phyloP scores from a whole-genome alignment of 2,329 filamentous ascomycete genomes.

The Kalmusia sp. region DNA sequence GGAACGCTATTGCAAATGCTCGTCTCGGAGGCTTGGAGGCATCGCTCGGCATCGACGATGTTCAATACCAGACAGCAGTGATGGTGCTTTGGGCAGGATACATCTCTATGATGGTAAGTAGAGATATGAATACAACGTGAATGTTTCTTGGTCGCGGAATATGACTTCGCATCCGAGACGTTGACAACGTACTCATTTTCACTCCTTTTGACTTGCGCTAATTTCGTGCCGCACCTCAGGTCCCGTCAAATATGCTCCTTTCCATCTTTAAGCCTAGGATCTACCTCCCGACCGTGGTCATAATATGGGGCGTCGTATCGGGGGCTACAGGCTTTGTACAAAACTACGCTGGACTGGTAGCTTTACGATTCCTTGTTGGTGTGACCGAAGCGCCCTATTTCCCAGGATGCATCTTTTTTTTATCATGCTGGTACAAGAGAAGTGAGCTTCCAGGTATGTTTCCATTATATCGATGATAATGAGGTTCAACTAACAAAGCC shows the following conservation, averaged over 20 bases:
- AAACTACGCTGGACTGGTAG: slow-evolving; percentile 51
- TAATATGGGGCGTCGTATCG: slow-evolving; percentile 51
- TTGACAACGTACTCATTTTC: too few relatives aligned
- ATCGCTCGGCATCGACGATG: slow-evolving; percentile 24
- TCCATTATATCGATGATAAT: too few relatives aligned
- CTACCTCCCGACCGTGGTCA: slow-evolving; percentile 60
- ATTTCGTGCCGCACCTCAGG: too few relatives aligned
- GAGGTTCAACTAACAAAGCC: too few relatives aligned
- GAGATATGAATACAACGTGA: background rate
- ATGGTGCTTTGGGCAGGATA: slow-evolving; percentile 67
- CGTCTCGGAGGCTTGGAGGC: slow-evolving; percentile 32
- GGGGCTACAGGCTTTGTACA: slow-evolving; percentile 57
- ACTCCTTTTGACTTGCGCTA: too few relatives aligned
- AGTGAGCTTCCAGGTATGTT: slow-evolving; percentile 57
- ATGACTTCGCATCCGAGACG: too few relatives aligned
- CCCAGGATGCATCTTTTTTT: slow-evolving; percentile 27
- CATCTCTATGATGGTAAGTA: slow-evolving; percentile 60
- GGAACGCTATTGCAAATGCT: slow-evolving; percentile 38
- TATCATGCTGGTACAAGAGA: slow-evolving; percentile 33
- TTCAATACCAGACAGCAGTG: slow-evolving; percentile 28
- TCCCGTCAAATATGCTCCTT: slow-evolving; percentile 66
- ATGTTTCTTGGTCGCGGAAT: too few relatives aligned
- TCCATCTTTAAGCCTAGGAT: slow-evolving; percentile 61
- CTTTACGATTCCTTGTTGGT: slow-evolving; percentile 51
- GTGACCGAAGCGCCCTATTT: slow-evolving; percentile 31